Base-by-base conservation (phyloP, 75 land plant genomes). In the Cupressus sempervirens region DNA sequence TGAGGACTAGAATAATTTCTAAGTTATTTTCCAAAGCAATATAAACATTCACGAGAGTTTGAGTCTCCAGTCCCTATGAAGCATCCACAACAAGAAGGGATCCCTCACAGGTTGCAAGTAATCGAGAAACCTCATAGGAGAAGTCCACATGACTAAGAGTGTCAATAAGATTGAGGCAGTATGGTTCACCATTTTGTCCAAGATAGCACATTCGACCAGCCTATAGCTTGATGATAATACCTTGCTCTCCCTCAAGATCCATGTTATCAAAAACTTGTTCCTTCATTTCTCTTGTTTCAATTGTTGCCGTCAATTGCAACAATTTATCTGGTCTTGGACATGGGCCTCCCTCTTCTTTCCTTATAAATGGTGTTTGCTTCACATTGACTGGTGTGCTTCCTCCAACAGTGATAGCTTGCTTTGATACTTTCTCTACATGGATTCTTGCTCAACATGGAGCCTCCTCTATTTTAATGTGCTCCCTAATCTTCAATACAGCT, bases 121-220 rank as follows among this genome's bases (percentile, higher is more conserved):
- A n/a, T n/a, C n/a, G n/a, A n/a, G n/a, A n/a, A n/a, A 96, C 98
- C 99, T 98, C 99, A 83, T 98, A 98, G 62, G 99, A 98, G 86
- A 98, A 98, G 85, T 98, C 99, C 50, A 98, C 99, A 88, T 98
- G 99, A 11, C 99, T 98, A 32, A 98, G 99, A 30, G 99, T 98
- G 84, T 98, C 99, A 85, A 98, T 98, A 5, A 98, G 89, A 88
- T 98, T 98, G 75, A 98, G 86, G 88, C 99, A 98, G 85, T 93
- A 96, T 41, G 97, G 91, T 62, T 91, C 91, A 38, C 89, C 88
- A 83, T 85, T 88, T 65, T 93, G 84, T 54, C 84, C 84, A 40
- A 95, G 81, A 85, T 90, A 96, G n/a, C 99, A 94, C 99, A 98
- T 98, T 35, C 99, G 89, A 85, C 98, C 98, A 75, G 94, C 98